Evolutionary conservation across 2,329 filamentous ascomycete genomes (phyloP).

Genomic region (Hypoxylon sp.): DNA sequence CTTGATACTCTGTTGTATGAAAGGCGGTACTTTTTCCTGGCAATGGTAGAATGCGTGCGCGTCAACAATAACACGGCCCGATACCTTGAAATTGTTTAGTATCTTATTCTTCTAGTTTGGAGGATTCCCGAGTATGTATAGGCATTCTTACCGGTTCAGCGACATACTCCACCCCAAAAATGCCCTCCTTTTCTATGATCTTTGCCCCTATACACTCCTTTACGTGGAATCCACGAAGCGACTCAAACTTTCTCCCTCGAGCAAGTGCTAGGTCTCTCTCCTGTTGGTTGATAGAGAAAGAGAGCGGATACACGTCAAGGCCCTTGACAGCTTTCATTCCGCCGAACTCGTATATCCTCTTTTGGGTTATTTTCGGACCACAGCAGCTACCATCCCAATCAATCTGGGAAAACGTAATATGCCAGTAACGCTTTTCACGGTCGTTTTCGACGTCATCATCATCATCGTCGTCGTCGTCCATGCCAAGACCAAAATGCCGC

Average conservation of each 20-base stretch:
- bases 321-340: neutral
- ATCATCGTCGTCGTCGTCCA: neutral
- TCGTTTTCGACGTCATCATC: neutral
- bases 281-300: neutral
- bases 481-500: neutral
- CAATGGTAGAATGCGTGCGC: neutral
- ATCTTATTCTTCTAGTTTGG: neutral
- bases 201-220: neutral
- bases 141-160: neutral
- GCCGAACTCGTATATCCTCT: neutral
- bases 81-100: neutral
- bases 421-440: neutral
- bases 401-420: neutral
- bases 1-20: neutral
- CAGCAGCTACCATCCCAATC: neutral
- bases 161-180: neutral
- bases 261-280: neutral
- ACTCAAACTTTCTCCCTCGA: constrained; percentile 2
- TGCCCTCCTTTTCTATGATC: neutral
- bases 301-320: neutral
- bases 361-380: neutral
- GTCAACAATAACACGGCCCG: neutral
- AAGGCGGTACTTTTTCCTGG: constrained; percentile 1
- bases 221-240: neutral
- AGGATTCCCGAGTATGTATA: neutral